These are phyloP conservation scores for Coemansia sp. DNA, from an alignment of 192 early-diverging fungal genomes.

Conservation along the genomic window DNA sequence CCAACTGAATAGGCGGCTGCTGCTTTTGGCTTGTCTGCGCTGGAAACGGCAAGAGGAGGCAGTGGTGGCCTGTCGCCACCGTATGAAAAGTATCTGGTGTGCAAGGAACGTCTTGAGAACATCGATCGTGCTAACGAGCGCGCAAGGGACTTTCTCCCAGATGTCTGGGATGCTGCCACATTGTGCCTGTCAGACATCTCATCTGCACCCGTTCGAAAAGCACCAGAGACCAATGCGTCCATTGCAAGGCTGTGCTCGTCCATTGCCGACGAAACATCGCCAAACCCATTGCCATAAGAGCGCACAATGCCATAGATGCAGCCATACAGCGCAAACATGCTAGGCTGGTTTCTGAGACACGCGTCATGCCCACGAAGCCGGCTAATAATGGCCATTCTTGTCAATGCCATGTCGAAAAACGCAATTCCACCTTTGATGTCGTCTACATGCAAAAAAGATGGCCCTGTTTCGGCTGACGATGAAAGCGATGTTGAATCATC, in stretches of 20 bases:
- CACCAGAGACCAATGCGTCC: constrained; percentile 10
- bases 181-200: constrained; percentile 1
- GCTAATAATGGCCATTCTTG: constrained; percentile 59
- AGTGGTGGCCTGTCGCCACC: constrained; percentile 15
- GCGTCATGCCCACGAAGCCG: constrained; percentile 57
- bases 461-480: neutral
- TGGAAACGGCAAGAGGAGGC: neutral
- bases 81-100: constrained; percentile 24
- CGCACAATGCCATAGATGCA: constrained; percentile 39
- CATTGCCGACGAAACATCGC: constrained; percentile 25
- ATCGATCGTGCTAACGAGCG: constrained; percentile 44
- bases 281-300: constrained; percentile 15
- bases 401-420: constrained; percentile 64
- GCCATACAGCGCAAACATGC: constrained; percentile 65
- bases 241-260: constrained; percentile 8
- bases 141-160: constrained; percentile 44
- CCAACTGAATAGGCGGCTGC: neutral
- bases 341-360: constrained; percentile 58
- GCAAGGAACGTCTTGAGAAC: constrained; percentile 25
- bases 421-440: constrained; percentile 59
- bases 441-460: neutral
- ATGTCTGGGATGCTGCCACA: constrained; percentile 28
- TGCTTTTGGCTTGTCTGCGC: neutral
- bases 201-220: constrained; percentile 1
- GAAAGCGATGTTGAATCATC: constrained; percentile 22